phyloP scores from a whole-genome alignment of 768 basidiomycete genomes.

The Tricholoma matsutake region DNA sequence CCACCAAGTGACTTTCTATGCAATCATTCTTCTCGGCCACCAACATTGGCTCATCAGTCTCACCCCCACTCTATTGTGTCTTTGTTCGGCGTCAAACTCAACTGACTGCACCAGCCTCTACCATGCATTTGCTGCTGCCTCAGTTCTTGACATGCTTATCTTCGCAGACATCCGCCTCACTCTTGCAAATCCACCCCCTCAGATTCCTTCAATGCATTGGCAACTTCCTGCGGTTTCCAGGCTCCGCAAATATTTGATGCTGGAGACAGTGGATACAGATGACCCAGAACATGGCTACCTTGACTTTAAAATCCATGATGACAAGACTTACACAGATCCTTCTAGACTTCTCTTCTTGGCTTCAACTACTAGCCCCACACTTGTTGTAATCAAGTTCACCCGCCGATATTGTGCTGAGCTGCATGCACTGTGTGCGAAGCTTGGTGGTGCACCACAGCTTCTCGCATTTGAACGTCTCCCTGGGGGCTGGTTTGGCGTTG shows the following conservation, averaged over 20 bases:
- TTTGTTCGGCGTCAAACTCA: conserved; percentile 12
- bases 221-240: not conserved
- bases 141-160: conserved; percentile 8
- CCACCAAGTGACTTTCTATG: conserved; percentile 13
- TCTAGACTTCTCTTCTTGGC: conserved; percentile 7
- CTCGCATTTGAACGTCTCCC: conserved; percentile 23
- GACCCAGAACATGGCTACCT: not conserved
- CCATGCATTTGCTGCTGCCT: conserved; percentile 17
- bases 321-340: conserved; percentile 5
- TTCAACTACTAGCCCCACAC: not conserved
- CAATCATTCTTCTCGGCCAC: conserved; percentile 9
- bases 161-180: not conserved
- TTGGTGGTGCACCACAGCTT: conserved; percentile 21
- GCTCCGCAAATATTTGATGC: not conserved
- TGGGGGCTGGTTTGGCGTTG: conserved; percentile 26
- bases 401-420: conserved; percentile 16
- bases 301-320: conserved; percentile 2
- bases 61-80: conserved; percentile 18
- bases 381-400: conserved; percentile 22
- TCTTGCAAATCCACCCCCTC: not conserved
- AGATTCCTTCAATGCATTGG: not conserved
- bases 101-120: conserved; percentile 14
- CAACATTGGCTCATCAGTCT: conserved; percentile 17
- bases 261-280: not conserved
- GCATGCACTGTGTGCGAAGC: conserved; percentile 20